These are phyloP conservation scores for Trebouxia sp. DNA, from an alignment of 139 green algal species.

Conservation along the genomic window DNA sequence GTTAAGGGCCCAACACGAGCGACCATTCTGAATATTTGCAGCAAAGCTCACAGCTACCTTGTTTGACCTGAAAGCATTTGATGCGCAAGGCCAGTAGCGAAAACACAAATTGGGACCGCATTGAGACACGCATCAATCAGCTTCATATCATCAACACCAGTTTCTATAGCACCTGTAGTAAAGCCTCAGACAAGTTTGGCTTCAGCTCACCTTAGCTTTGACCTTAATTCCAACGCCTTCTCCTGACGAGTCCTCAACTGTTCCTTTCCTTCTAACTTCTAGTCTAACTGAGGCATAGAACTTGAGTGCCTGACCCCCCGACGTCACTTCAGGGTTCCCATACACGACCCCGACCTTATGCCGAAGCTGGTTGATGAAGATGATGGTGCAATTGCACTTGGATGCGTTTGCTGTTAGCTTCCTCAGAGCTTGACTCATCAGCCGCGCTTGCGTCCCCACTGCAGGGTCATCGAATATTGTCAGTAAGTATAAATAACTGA, in stretches of 20 bases:
- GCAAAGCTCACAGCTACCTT: too few species aligned
- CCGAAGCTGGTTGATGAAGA: slow-evolving; percentile 96
- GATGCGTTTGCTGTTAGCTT: slow-evolving; percentile 85
- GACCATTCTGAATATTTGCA: too few species aligned
- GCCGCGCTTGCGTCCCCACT: slow-evolving; percentile 86
- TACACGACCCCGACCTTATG: slow-evolving; percentile 91
- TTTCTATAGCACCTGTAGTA: too few species aligned
- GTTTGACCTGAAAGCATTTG: too few species aligned
- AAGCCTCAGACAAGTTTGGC: too few species aligned
- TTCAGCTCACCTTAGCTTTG: slow-evolving; percentile 40
- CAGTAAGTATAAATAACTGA: not conserved
- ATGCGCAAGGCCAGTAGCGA: too few species aligned
- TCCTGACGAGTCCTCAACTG: slow-evolving; percentile 46
- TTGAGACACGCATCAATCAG: too few species aligned
- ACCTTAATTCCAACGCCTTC: slow-evolving; percentile 69
- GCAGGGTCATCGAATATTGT: too few species aligned
- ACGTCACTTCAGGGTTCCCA: slow-evolving; percentile 91
- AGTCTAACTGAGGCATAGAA: slow-evolving; percentile 83
- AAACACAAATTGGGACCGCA: too few species aligned
- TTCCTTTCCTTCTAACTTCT: slow-evolving; percentile 75
- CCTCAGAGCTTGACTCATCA: slow-evolving; percentile 92
- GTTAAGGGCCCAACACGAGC: too few species aligned
- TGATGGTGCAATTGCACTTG: slow-evolving; percentile 78
- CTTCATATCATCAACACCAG: too few species aligned
- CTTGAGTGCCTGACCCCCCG: slow-evolving; percentile 93